Percentiles rank a stretch among this genome's conserved stretches.
These are phyloP conservation scores for Barnettozyma wickerhamii DNA, from an alignment of 805 yeast genomes.

Conservation along the genomic window DNA sequence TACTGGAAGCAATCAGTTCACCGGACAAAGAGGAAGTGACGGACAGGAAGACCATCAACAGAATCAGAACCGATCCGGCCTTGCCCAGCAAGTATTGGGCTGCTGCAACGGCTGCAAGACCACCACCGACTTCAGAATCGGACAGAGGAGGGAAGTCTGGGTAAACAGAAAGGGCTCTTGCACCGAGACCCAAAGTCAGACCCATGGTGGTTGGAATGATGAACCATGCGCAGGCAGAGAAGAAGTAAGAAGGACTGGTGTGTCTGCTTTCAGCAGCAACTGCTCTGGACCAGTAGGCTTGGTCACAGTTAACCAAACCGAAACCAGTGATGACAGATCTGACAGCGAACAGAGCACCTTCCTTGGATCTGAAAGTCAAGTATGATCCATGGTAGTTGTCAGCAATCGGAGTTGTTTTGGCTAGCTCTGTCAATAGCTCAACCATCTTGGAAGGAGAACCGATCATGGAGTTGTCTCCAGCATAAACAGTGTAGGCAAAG, in stretches of 20 bases:
- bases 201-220: slow-evolving; percentile 37
- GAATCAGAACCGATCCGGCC: slow-evolving; percentile 37
- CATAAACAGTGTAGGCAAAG: slow-evolving; percentile 31
- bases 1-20: slow-evolving; percentile 37
- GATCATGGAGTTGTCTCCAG: slow-evolving; percentile 42
- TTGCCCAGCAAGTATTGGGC: slow-evolving; percentile 38
- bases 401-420: slow-evolving; percentile 29
- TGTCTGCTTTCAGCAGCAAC: slow-evolving; percentile 34
- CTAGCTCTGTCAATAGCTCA: slow-evolving; percentile 36
- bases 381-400: slow-evolving; percentile 33
- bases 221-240: slow-evolving; percentile 38
- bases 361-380: slow-evolving; percentile 33
- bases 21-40: slow-evolving; percentile 40
- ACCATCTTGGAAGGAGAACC: slow-evolving; percentile 41
- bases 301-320: slow-evolving; percentile 33
- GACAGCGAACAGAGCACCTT: slow-evolving; percentile 30
- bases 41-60: slow-evolving; percentile 39
- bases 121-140: slow-evolving; percentile 28
- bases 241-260: slow-evolving; percentile 34
- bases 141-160: slow-evolving; percentile 36
- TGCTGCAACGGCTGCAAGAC: slow-evolving; percentile 39
- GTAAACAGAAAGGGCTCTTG: slow-evolving; percentile 31
- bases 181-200: slow-evolving; percentile 33
- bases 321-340: slow-evolving; percentile 32
- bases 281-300: slow-evolving; percentile 41